Conservation (phyloP, 768 basidiomycete species). For the Amyloporia xantha region DNA sequence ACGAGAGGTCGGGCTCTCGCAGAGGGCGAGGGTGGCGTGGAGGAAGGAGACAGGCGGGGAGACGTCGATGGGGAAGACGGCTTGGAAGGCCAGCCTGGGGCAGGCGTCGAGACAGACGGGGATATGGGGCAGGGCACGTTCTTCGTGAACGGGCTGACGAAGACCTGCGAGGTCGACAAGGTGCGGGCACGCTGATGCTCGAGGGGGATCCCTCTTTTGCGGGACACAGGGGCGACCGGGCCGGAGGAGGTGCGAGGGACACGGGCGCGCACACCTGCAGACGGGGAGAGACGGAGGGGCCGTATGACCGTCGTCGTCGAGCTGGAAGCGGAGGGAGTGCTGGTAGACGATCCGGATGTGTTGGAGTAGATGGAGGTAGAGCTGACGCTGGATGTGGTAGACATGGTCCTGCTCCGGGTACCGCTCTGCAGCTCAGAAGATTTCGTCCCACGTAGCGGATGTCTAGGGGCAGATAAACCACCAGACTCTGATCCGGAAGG, state of each 20-base stretch:
- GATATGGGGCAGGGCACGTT: not conserved
- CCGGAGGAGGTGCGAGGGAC: constrained; percentile 8
- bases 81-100: no score
- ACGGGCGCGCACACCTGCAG: constrained; percentile 8
- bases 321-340: not conserved
- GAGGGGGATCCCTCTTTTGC: not conserved
- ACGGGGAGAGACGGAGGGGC: constrained; percentile 20
- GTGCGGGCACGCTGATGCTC: constrained; percentile 6
- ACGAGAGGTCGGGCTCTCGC: constrained; percentile 12
- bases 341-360: constrained; percentile 2
- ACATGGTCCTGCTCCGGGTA: not conserved
- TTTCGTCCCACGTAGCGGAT: not conserved
- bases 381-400: not conserved
- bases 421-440: not conserved
- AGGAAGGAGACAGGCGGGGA: not conserved
- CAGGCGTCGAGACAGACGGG: no score
- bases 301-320: constrained; percentile 11
- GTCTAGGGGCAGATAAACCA: not conserved
- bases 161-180: constrained; percentile 11
- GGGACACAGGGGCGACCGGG: constrained; percentile 1
- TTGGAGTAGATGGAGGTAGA: not conserved
- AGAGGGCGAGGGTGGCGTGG: constrained; percentile 6
- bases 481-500: not conserved
- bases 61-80: not conserved
- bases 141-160: not conserved